Conservation (phyloP, 1,284 basidiomycete genomes). For the Takashimella tepidaria region DNA sequence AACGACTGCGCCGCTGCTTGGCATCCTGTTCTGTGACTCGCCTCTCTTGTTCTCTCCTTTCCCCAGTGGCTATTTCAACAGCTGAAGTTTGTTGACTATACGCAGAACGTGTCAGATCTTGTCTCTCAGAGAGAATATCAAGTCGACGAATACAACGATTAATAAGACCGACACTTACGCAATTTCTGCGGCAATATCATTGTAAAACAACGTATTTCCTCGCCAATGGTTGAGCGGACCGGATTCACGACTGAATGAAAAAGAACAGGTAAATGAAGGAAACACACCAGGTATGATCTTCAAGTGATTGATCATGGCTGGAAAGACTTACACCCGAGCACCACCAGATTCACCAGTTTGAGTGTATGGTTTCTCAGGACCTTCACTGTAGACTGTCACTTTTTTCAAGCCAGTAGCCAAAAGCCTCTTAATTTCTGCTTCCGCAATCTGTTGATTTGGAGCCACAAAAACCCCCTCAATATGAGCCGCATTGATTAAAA, state of each 20-base stretch:
- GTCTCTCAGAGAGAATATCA: too few species aligned
- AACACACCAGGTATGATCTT: too few species aligned
- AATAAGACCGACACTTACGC: slow-evolving; percentile 24
- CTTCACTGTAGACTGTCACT: slow-evolving; percentile 26
- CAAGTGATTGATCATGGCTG: too few species aligned
- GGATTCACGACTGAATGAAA: slow-evolving; percentile 7
- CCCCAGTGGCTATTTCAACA: not conserved
- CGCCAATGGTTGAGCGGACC: slow-evolving; percentile 19
- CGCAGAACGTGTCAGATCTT: too few species aligned
- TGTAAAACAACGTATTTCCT: slow-evolving; percentile 22
- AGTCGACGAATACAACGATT: too few species aligned
- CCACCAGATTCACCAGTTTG: not conserved
- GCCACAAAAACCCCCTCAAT: slow-evolving; percentile 74
- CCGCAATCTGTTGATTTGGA: slow-evolving; percentile 57
- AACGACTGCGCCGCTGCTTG: not conserved
- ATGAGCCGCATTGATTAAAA: slow-evolving; percentile 66
- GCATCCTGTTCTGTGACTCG: not conserved
- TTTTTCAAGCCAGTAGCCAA: slow-evolving; percentile 6
- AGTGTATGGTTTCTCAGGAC: slow-evolving; percentile 13
- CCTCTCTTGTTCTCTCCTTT: not conserved
- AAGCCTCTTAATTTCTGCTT: slow-evolving; percentile 53
- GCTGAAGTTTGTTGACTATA: not conserved
- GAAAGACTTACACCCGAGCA: not conserved
- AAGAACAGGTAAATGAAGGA: too few species aligned
- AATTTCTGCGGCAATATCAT: slow-evolving; percentile 26